These are phyloP conservation scores for Salisapilia sapeloensis DNA, from an alignment of 352 stramenopile genomes.

Conservation along the genomic window DNA sequence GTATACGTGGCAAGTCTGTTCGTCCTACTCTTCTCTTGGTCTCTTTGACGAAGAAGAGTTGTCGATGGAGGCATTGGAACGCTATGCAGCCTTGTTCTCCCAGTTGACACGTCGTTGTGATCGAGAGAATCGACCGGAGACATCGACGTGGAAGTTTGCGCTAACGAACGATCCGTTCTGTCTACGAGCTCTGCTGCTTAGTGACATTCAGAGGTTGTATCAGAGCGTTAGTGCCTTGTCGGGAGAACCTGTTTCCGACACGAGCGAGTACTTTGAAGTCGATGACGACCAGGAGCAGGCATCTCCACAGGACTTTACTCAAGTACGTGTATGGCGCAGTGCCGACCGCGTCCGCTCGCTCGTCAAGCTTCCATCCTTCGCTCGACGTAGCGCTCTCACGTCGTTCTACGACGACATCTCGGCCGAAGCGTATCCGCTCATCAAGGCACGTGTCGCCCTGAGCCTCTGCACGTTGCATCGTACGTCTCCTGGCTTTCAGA, in stretches of 20 bases:
- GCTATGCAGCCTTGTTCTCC: slow-evolving; percentile 43
- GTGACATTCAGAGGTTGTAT: slow-evolving; percentile 65
- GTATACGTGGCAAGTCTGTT: slow-evolving; percentile 68
- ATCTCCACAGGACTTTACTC: too few species aligned
- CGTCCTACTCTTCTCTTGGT: slow-evolving; percentile 27
- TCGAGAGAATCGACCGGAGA: not conserved
- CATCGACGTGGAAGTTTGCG: slow-evolving; percentile 8
- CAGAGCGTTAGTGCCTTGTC: slow-evolving; percentile 56
- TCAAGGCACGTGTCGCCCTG: too few species aligned
- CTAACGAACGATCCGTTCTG: slow-evolving; percentile 31
- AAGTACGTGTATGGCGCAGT: slow-evolving; percentile 24
- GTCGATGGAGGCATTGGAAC: slow-evolving; percentile 44
- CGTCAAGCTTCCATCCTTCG: slow-evolving; percentile 20
- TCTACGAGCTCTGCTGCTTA: slow-evolving; percentile 51
- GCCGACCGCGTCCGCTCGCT: slow-evolving; percentile 25
- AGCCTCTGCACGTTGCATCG: too few species aligned
- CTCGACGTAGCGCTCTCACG: slow-evolving; percentile 18
- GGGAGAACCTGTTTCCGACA: slow-evolving; percentile 38
- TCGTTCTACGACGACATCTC: slow-evolving; percentile 47
- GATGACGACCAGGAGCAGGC: slow-evolving; percentile 48
- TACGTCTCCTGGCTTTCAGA: too few species aligned
- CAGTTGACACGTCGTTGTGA: not conserved
- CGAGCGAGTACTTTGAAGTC: slow-evolving; percentile 61
- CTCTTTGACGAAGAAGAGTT: not conserved
- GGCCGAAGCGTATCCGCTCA: slow-evolving; percentile 19